Evolutionary conservation across 1,284 basidiomycete genomes (phyloP).

Genomic region (Apiotrichum mycotoxinovorans): DNA sequence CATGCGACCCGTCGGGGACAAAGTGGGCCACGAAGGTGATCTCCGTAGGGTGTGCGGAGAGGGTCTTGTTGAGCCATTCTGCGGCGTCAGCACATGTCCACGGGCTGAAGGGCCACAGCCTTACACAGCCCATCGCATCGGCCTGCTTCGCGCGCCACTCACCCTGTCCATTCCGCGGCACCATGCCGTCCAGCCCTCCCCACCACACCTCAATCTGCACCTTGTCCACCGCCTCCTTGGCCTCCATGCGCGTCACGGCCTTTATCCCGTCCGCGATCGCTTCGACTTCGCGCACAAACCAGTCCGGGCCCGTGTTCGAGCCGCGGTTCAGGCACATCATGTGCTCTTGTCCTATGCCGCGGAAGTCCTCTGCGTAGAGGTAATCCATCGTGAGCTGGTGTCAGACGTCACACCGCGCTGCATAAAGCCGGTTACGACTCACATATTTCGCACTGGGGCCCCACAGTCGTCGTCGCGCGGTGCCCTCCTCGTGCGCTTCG

Average conservation of each 20-base stretch:
- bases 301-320: slow-evolving; percentile 35
- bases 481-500: slow-evolving; percentile 1
- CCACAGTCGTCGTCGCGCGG: slow-evolving; percentile 16
- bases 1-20: slow-evolving; percentile 22
- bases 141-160: neutral
- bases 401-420: too few species aligned
- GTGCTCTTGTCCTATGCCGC: slow-evolving; percentile 46
- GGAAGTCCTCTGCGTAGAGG: slow-evolving; percentile 38
- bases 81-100: neutral
- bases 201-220: slow-evolving; percentile 20
- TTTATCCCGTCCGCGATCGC: slow-evolving; percentile 21
- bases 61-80: slow-evolving; percentile 22
- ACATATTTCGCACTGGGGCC: slow-evolving; percentile 24
- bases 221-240: neutral
- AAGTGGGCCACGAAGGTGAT: slow-evolving; percentile 14
- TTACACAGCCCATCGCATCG: too few species aligned
- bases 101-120: too few species aligned
- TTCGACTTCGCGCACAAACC: slow-evolving; percentile 30
- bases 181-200: slow-evolving; percentile 25
- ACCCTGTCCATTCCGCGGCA: slow-evolving; percentile 21
- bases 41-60: slow-evolving; percentile 11
- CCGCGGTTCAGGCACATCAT: slow-evolving; percentile 45
- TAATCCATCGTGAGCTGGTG: slow-evolving; percentile 32
- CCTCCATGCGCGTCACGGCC: neutral
- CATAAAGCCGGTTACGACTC: neutral